These are phyloP conservation scores for Talaromyces atroroseus DNA, from an alignment of 2,329 filamentous ascomycete genomes.

Conservation along the genomic window DNA sequence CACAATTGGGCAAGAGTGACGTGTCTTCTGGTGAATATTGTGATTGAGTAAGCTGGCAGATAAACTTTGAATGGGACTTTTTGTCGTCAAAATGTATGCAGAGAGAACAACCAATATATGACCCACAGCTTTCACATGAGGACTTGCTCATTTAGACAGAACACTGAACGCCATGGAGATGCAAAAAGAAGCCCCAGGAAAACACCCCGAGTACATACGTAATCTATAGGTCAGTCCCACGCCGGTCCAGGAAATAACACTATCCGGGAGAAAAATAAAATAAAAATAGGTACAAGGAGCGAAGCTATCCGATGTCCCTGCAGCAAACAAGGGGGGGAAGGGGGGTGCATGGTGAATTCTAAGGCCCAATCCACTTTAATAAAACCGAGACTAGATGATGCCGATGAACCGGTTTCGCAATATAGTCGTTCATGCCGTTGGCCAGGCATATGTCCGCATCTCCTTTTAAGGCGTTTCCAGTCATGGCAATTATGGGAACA, in stretches of 20 bases:
- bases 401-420: conserved; percentile 52
- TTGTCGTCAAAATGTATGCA: not conserved
- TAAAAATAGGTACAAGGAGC: not conserved
- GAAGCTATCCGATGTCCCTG: not conserved
- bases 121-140: not conserved
- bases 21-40: not conserved
- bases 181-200: not conserved
- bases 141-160: not conserved
- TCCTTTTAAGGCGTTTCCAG: conserved; percentile 52
- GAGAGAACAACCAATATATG: not conserved
- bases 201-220: not conserved
- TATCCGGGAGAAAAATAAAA: not conserved
- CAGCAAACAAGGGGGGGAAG: no score
- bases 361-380: conserved; percentile 32
- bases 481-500: conserved; percentile 52
- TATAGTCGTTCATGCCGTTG: conserved; percentile 53
- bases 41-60: not conserved
- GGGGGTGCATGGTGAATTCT: conserved; percentile 3
- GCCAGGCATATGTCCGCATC: conserved; percentile 51
- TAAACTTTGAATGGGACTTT: not conserved
- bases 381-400: conserved; percentile 43
- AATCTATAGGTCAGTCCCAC: not conserved
- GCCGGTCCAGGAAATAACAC: not conserved
- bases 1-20: not conserved
- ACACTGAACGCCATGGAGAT: not conserved